These are phyloP conservation scores for Penicillium diatomitis DNA, from an alignment of 495 filamentous ascomycete genomes.

Conservation along the genomic window DNA sequence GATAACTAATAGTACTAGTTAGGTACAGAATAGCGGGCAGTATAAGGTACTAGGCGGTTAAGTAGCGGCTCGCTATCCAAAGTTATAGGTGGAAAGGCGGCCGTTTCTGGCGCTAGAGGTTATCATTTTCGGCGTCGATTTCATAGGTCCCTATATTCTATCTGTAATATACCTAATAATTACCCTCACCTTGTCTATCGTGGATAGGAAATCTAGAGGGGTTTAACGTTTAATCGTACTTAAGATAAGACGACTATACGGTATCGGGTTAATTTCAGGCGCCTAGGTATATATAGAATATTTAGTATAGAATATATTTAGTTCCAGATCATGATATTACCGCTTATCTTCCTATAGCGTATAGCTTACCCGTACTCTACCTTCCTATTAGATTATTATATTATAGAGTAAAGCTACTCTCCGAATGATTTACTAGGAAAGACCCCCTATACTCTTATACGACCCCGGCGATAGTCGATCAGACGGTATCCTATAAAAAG, in stretches of 20 bases:
- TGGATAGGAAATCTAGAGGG: no score
- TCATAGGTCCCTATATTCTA: conserved; percentile 12
- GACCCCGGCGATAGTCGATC: not conserved
- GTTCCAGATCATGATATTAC: not conserved
- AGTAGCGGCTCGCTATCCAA: conserved; percentile 2
- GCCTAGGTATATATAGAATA: not conserved
- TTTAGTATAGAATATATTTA: not conserved
- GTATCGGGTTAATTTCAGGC: no score
- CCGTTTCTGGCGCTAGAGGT: conserved; percentile 5
- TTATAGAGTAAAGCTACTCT: not conserved
- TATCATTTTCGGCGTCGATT: conserved; percentile 13
- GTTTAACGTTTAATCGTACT: no score
- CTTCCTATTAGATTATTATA: not conserved
- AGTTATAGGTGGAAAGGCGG: conserved; percentile 5
- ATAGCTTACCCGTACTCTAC: not conserved
- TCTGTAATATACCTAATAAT: no score
- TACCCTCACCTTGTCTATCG: no score
- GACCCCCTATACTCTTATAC: not conserved
- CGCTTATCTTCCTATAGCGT: not conserved
- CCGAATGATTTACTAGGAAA: not conserved
- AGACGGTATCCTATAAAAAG: not conserved
- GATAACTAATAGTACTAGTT: no score
- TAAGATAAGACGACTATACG: no score
- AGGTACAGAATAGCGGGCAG: no score
- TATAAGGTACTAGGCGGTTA: conserved; percentile 4